Percentiles rank a stretch among this genome's conserved stretches.
Conservation (phyloP, 257 asterid genomes). For the Salvia rosmarinus region DNA sequence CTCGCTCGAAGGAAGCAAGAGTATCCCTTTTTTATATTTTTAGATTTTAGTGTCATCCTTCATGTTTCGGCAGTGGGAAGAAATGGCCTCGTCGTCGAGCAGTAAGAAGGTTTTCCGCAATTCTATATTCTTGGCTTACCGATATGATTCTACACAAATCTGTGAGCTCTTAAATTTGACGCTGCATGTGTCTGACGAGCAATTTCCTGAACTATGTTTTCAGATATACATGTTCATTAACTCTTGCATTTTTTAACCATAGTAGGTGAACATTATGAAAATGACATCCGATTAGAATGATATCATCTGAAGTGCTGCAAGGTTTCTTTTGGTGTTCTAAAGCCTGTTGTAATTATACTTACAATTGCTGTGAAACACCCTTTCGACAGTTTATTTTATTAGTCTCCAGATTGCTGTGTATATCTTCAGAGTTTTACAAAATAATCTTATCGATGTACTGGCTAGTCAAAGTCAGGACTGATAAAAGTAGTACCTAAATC, state of each 20-base stretch:
- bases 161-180: conserved; percentile 51
- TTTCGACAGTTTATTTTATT: background rate
- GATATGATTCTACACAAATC: conserved; percentile 96
- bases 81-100: conserved; percentile 94
- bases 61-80: background rate
- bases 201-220: conserved; percentile 6
- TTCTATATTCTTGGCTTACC: conserved; percentile 86
- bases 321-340: background rate
- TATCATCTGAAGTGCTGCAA: conserved; percentile 14
- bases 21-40: no score
- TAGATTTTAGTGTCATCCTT: no score
- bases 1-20: no score
- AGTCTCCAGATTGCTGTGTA: conserved; percentile 6
- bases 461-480: conserved; percentile 15
- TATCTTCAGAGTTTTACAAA: background rate
- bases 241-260: conserved; percentile 8
- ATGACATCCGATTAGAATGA: background rate
- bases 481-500: no score
- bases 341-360: background rate
- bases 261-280: conserved; percentile 11
- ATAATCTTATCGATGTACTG: background rate
- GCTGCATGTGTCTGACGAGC: background rate
- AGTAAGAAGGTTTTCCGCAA: conserved; percentile 95
- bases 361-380: background rate
- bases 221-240: conserved; percentile 3